phyloP scores from a whole-genome alignment of 2,329 filamentous ascomycete species.

The Coniochaeta pulveracea region DNA sequence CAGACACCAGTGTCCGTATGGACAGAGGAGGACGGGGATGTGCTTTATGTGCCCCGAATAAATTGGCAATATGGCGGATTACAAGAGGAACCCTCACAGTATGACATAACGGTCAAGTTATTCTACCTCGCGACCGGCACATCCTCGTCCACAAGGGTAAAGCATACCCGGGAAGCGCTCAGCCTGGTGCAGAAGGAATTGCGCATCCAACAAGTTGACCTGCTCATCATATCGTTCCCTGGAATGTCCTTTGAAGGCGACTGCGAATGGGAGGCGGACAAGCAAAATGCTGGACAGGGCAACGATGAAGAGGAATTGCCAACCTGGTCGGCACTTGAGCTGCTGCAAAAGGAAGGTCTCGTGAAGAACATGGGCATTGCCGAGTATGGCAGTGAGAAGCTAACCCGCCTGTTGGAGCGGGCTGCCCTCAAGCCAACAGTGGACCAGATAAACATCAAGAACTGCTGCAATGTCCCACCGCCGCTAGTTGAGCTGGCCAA shows the following conservation, averaged over 20 bases:
- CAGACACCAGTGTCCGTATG: conserved; percentile 37
- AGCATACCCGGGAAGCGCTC: conserved; percentile 68
- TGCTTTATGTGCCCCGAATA: conserved; percentile 68
- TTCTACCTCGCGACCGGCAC: conserved; percentile 76
- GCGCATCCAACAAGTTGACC: conserved; percentile 62
- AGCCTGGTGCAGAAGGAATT: conserved; percentile 72
- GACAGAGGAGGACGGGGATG: conserved; percentile 52
- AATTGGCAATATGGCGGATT: conserved; percentile 62
- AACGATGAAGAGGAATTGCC: conserved; percentile 56
- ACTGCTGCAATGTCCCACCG: conserved; percentile 93
- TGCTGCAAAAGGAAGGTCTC: conserved; percentile 56
- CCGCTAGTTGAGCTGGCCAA: conserved; percentile 78
- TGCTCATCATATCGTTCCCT: conserved; percentile 88
- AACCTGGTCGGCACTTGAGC: conserved; percentile 65
- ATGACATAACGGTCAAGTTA: conserved; percentile 91
- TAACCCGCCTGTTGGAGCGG: conserved; percentile 63
- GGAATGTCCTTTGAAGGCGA: conserved; percentile 89
- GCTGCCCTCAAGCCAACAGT: conserved; percentile 67
- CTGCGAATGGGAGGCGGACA: conserved; percentile 67
- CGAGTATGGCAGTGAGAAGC: conserved; percentile 80
- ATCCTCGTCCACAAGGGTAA: conserved; percentile 41
- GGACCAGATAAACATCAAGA: conserved; percentile 90
- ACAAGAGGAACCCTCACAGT: conserved; percentile 69
- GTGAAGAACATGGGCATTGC: conserved; percentile 73
- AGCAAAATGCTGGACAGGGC: conserved; percentile 47